Conservation (phyloP, 1,284 basidiomycete species). For the Cutaneotrichosporon spelunceum region DNA sequence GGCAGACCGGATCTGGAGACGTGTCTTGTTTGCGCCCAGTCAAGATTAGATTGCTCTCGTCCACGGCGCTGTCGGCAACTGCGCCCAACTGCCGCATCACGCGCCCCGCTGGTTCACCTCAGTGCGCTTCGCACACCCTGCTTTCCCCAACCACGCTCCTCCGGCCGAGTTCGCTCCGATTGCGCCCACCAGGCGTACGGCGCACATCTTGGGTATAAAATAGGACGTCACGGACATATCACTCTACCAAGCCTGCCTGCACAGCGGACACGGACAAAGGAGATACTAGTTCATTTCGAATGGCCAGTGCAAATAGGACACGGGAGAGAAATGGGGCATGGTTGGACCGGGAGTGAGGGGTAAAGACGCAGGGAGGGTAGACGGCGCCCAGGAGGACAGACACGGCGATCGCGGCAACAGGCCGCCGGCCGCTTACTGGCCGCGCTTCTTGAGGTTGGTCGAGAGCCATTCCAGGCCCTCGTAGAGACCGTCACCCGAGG, state of each 20-base stretch:
- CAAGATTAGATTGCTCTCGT: background rate
- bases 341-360: slow-evolving; percentile 8
- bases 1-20: too few relatives aligned
- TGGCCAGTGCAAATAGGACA: slow-evolving; percentile 15
- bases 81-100: background rate
- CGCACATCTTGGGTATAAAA: background rate
- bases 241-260: slow-evolving; percentile 17
- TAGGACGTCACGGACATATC: slow-evolving; percentile 23
- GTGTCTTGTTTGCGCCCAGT: background rate
- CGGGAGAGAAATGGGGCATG: slow-evolving; percentile 13
- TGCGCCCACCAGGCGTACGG: background rate
- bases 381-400: background rate
- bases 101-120: too few relatives aligned
- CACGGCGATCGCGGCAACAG: background rate
- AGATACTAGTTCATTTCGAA: slow-evolving; percentile 25
- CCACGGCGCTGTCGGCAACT: background rate
- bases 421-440: slow-evolving; percentile 26
- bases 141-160: too few relatives aligned
- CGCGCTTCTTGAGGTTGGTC: slow-evolving; percentile 53
- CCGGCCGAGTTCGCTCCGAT: background rate
- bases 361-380: slow-evolving; percentile 10
- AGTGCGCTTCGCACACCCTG: too few relatives aligned
- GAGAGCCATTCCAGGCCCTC: slow-evolving; percentile 90
- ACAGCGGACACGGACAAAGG: slow-evolving; percentile 14
- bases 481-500: slow-evolving; percentile 97